These are phyloP conservation scores for Silybum marianum DNA, from an alignment of 129 eudicot species.

Conservation along the genomic window DNA sequence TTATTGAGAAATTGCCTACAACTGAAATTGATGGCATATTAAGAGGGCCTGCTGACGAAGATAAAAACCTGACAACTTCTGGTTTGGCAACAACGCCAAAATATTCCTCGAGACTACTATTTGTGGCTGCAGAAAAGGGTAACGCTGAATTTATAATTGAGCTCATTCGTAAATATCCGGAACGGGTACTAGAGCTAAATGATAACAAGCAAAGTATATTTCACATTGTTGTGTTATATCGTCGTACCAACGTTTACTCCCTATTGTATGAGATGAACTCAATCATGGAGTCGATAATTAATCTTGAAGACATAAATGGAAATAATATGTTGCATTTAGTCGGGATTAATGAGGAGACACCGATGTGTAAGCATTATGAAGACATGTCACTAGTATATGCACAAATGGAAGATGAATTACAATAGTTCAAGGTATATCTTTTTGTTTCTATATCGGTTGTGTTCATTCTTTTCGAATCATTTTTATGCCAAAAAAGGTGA, in stretches of 20 bases:
- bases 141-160: conserved; percentile 29
- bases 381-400: background rate
- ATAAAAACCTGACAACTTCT: background rate
- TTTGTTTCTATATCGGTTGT: no score
- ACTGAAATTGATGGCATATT: conserved; percentile 19
- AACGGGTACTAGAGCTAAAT: background rate
- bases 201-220: background rate
- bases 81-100: background rate
- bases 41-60: background rate
- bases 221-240: background rate
- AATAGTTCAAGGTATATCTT: background rate
- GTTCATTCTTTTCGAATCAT: background rate
- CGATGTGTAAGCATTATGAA: background rate
- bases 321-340: background rate
- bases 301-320: background rate
- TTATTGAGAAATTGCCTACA: background rate
- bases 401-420: background rate
- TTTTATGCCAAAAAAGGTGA: no score
- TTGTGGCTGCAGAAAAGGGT: conserved; percentile 34
- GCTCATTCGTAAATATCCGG: conserved; percentile 36
- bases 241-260: background rate
- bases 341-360: background rate
- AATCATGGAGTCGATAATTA: background rate
- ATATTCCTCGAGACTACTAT: conserved; percentile 24
- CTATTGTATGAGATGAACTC: background rate